Evolutionary conservation across 2,329 filamentous ascomycete genomes (phyloP), one percentile per base, ranked within the genome.

Genomic region (Grosmannia clavigera): DNA sequence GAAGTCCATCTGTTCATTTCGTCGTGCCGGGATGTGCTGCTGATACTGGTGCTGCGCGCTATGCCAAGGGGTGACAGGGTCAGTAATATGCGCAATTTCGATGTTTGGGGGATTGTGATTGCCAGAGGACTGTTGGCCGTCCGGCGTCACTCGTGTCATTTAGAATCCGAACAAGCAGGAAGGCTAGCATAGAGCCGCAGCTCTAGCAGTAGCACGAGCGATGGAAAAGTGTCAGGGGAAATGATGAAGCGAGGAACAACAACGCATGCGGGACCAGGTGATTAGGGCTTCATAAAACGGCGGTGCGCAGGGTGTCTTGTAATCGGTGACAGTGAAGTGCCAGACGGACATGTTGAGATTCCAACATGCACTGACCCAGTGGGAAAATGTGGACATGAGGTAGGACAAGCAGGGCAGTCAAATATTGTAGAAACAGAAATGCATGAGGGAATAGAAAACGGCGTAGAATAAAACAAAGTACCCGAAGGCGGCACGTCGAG

Each of bases 21-120:
- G 68, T 40, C 68, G 65, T 5, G 55, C 38, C 12, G 55, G 71
- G 75, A 81, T 77, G 64, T 81, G 78, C 66, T 73, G 67, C 55
- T 70, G 69, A 68, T 77, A 79, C 65, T 81, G 81, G 55, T 65
- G 61, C 54, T 64, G 65, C 46, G 72, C 63, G 67, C 76, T 77
- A 65, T 70, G 73, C 71, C 69, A 73, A 63, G 66, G 61, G 61
- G 67, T 59, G 59, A 60, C 27, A 61, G 69, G 65, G 67, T 75
- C 73, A 76, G 72, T 66, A 66, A 68, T 68, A 9, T 65, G 61
- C 16, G 6, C 16, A 16, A 10, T 58, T 27, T 12, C 35, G 7
- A 35, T 7, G 29, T 33, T 25, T 43, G n/a, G 14, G 11, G 27
- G 52, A 29, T 16, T 40, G 7, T n/a, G 12, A 54, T 54, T 25